These are phyloP conservation scores for Serendipita sp. DNA, from an alignment of 768 basidiomycete genomes.

Conservation along the genomic window DNA sequence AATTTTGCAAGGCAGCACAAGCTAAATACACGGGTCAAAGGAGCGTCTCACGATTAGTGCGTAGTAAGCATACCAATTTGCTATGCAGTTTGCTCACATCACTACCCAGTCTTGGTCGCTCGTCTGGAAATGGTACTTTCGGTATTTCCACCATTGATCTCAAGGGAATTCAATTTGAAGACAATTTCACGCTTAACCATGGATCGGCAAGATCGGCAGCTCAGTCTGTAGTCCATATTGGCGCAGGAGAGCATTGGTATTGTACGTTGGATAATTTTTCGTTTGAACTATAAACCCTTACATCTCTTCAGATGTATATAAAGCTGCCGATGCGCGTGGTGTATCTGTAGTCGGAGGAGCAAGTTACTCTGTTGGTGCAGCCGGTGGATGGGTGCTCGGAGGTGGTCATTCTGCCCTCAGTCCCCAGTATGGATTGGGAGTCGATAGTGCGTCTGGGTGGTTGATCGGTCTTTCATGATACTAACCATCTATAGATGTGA, in stretches of 20 bases:
- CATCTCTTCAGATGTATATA: slow-evolving; percentile 30
- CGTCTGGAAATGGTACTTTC: slow-evolving; percentile 22
- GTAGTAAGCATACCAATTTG: neutral
- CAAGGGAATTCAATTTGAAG: slow-evolving; percentile 22
- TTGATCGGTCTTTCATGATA: neutral
- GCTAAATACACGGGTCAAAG: slow-evolving; percentile 6
- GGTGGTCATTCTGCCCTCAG: slow-evolving; percentile 30
- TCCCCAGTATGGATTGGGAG: slow-evolving; percentile 26
- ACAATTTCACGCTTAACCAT: slow-evolving; percentile 21
- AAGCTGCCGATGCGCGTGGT: slow-evolving; percentile 21
- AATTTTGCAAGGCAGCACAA: slow-evolving; percentile 7
- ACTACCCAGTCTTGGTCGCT: slow-evolving; percentile 21
- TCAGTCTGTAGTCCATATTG: slow-evolving; percentile 8
- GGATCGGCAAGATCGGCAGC: slow-evolving; percentile 10
- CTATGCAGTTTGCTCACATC: neutral
- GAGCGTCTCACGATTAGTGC: slow-evolving; percentile 19
- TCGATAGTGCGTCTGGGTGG: neutral
- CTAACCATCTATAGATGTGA: neutral
- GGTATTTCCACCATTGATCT: slow-evolving; percentile 27
- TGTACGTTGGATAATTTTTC: slow-evolving; percentile 6
- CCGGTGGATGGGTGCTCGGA: slow-evolving; percentile 33
- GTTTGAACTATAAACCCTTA: slow-evolving; percentile 22
- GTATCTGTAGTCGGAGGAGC: slow-evolving; percentile 32
- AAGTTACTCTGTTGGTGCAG: slow-evolving; percentile 26
- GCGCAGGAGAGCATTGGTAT: slow-evolving; percentile 10